Evolutionary conservation across 192 early-diverging fungal species (phyloP).

Genomic region (Blastocladiella britannica): DNA sequence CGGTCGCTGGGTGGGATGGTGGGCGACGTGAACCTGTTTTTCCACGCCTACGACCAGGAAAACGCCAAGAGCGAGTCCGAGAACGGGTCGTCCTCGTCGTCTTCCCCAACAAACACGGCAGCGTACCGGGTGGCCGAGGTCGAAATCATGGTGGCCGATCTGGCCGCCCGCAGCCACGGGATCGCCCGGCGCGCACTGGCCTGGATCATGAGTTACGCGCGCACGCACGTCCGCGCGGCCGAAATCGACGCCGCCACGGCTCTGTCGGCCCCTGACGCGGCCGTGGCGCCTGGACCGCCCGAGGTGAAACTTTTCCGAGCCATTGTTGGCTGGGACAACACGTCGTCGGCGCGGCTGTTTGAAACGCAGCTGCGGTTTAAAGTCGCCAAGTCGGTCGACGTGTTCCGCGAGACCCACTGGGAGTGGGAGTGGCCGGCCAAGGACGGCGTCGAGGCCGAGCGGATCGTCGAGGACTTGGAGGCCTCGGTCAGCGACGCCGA

Average conservation of each 20-base stretch:
- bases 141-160: constrained; percentile 82
- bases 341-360: background rate
- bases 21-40: constrained; percentile 88
- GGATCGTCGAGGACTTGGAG: too few species aligned
- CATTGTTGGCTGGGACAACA: background rate
- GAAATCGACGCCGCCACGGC: too few species aligned
- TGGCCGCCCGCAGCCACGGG: background rate
- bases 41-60: constrained; percentile 56
- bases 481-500: background rate
- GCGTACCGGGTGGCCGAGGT: constrained; percentile 39
- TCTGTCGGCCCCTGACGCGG: too few species aligned
- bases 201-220: background rate
- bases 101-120: too few species aligned
- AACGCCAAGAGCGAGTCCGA: constrained; percentile 10
- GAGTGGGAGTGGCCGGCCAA: background rate
- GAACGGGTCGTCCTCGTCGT: background rate
- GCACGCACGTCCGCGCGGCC: background rate
- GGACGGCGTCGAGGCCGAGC: too few species aligned
- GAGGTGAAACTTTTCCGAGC: background rate
- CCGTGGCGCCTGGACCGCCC: background rate
- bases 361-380: background rate
- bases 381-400: background rate
- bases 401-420: background rate
- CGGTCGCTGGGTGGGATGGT: constrained; percentile 41
- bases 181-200: background rate